Evolutionary conservation across 306 rosid genomes (phyloP).

Genomic region (Cicer chorassanicum): DNA sequence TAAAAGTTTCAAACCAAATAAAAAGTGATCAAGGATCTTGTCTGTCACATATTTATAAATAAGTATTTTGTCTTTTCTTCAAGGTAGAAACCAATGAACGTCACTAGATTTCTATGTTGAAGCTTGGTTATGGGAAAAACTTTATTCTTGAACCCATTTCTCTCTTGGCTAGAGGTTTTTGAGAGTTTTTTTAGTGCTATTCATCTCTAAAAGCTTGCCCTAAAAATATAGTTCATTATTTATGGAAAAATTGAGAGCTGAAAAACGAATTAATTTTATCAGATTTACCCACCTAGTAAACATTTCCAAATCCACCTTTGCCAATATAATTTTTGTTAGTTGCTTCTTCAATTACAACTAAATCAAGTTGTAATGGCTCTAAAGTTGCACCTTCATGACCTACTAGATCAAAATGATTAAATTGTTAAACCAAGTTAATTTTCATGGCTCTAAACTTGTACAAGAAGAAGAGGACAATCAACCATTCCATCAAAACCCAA

Average conservation of each 20-base stretch:
- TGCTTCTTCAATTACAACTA: constrained; percentile 14
- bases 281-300: constrained; percentile 21
- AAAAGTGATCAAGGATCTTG: constrained; percentile 28
- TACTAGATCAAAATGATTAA: constrained; percentile 22
- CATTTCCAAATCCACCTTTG: constrained; percentile 36
- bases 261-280: not conserved
- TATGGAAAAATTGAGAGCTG: not conserved
- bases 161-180: constrained; percentile 16
- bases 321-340: constrained; percentile 33
- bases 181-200: constrained; percentile 28
- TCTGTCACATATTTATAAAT: constrained; percentile 17
- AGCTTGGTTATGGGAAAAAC: constrained; percentile 8
- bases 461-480: no score
- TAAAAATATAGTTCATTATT: not conserved
- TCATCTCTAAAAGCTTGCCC: constrained; percentile 9
- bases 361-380: constrained; percentile 13
- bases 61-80: constrained; percentile 20
- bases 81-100: constrained; percentile 19
- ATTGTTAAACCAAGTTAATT: not conserved
- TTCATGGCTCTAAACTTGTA: no score
- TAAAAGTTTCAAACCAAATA: not conserved
- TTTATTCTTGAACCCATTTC: constrained; percentile 22
- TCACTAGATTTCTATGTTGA: constrained; percentile 29
- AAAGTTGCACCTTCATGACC: constrained; percentile 22
- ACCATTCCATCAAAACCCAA: no score